A percentile compares a stretch with the other conserved stretches of the same genome.
Conservation (phyloP, 129 eudicot genomes). For the Flaveria trinervia region DNA sequence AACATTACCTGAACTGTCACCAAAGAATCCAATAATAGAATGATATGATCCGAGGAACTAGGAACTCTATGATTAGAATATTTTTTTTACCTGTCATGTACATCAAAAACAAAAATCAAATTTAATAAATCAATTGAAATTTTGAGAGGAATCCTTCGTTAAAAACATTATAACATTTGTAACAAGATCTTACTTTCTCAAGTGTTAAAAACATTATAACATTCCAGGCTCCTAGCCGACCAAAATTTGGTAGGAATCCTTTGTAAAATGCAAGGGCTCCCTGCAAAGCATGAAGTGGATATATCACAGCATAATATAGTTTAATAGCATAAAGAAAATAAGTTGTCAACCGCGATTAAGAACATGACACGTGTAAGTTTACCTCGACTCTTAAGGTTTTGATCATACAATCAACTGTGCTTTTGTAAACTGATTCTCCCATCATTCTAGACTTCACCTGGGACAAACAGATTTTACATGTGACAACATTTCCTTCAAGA, state of each 20-base stretch:
- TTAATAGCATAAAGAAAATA: background rate
- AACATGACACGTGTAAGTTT: background rate
- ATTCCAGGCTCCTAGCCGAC: slow-evolving; percentile 87
- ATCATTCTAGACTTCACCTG: slow-evolving; percentile 15
- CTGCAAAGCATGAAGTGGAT: slow-evolving; percentile 41
- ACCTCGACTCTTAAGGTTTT: slow-evolving; percentile 7
- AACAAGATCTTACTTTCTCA: slow-evolving; percentile 66
- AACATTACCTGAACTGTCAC: background rate
- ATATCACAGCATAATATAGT: slow-evolving; percentile 14
- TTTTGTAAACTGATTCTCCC: slow-evolving; percentile 8
- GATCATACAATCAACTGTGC: background rate
- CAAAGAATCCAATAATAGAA: slow-evolving; percentile 15
- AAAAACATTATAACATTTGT: background rate
- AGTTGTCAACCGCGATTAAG: background rate
- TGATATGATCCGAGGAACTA: background rate
- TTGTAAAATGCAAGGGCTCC: slow-evolving; percentile 82
- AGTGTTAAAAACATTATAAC: slow-evolving; percentile 84
- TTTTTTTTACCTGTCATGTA: slow-evolving; percentile 55
- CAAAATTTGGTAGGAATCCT: slow-evolving; percentile 87
- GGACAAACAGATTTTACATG: background rate
- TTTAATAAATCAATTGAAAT: background rate
- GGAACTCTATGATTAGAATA: slow-evolving; percentile 31
- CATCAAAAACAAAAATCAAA: slow-evolving; percentile 2
- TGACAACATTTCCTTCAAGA: background rate
- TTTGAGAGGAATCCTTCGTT: background rate